Conservation (phyloP, 345 rosid species). For the Gossypium arboreum region DNA sequence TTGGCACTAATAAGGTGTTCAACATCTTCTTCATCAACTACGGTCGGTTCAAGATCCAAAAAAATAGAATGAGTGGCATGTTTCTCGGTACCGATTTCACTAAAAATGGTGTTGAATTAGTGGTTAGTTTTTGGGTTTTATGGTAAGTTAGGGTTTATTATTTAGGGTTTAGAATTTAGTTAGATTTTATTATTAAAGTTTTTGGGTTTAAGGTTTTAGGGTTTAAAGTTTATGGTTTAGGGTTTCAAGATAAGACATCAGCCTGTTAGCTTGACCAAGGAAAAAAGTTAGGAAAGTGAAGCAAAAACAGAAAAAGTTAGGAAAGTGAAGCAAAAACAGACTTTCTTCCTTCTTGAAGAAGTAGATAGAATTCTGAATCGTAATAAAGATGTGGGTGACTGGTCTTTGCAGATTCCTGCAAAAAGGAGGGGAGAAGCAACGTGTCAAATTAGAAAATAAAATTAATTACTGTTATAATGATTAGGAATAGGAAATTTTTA, state of each 20-base stretch:
- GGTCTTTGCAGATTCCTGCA: constrained; percentile 77
- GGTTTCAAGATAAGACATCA: neutral
- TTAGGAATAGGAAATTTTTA: neutral
- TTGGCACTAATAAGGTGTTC: no score
- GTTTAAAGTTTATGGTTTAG: neutral
- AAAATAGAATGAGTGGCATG: no score
- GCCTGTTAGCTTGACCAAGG: neutral
- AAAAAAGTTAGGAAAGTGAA: neutral
- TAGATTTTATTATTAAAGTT: no score
- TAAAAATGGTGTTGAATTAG: neutral
- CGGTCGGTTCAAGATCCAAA: no score
- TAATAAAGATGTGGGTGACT: constrained; percentile 75
- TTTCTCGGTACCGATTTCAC: neutral
- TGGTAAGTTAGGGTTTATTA: no score
- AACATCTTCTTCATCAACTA: no score
- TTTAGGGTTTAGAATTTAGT: no score
- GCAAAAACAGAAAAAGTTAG: constrained; percentile 3
- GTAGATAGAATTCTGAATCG: no score
- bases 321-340: constrained; percentile 1
- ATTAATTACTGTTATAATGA: neutral
- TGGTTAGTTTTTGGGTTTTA: no score
- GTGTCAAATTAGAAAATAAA: neutral
- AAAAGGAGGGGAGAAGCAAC: neutral
- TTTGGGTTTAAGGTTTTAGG: constrained; percentile 60
- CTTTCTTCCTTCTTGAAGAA: constrained; percentile 33